These are phyloP conservation scores for Acer campestre DNA, from an alignment of 345 rosid species.

Conservation along the genomic window DNA sequence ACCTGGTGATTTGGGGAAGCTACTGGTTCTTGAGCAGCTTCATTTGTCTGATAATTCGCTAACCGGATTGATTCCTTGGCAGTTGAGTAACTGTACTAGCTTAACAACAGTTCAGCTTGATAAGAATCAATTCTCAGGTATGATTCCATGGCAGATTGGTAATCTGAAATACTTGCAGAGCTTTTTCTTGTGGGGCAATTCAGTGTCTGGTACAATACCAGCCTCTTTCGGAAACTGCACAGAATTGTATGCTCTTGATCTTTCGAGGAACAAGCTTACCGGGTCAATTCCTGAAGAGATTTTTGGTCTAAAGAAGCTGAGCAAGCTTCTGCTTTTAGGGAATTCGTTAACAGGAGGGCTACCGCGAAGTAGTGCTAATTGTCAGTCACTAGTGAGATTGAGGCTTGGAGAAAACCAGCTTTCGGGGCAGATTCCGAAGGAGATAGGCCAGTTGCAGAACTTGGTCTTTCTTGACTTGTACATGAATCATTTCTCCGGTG, in stretches of 20 bases:
- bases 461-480: constrained; percentile 89
- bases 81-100: constrained; percentile 83
- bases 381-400: constrained; percentile 82
- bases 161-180: constrained; percentile 71
- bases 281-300: constrained; percentile 86
- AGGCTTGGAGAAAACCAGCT: constrained; percentile 95
- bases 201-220: constrained; percentile 80
- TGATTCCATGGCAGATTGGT: constrained; percentile 78
- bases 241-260: constrained; percentile 74
- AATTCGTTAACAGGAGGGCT: constrained; percentile 77
- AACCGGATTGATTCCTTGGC: constrained; percentile 71
- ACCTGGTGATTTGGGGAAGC: constrained; percentile 82
- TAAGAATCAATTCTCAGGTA: constrained; percentile 80
- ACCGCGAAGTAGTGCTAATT: constrained; percentile 61
- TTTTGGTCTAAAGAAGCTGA: constrained; percentile 75
- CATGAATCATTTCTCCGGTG: constrained; percentile 85
- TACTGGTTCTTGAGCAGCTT: constrained; percentile 79
- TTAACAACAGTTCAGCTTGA: constrained; percentile 90
- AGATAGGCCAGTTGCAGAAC: constrained; percentile 87
- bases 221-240: constrained; percentile 85
- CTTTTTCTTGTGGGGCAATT: constrained; percentile 94
- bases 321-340: constrained; percentile 95
- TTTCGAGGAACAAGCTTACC: constrained; percentile 85
- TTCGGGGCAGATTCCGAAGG: constrained; percentile 80
- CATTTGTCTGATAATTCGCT: constrained; percentile 88